Percentiles rank a stretch among this genome's conserved stretches.
Conservation (phyloP, 305 asterid species). For the Solanum hybrid region DNA sequence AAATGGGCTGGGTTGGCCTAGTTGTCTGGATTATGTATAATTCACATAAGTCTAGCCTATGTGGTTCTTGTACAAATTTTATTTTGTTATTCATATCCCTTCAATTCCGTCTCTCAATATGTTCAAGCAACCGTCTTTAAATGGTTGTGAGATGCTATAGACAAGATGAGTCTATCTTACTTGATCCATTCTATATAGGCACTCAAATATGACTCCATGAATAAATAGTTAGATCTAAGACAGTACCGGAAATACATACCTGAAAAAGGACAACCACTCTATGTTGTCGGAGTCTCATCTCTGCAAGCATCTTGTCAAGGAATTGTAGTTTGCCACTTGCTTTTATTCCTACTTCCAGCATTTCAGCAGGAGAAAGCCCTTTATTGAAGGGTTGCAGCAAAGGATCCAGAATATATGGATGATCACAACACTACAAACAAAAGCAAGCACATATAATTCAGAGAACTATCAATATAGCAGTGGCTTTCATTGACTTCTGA, state of each 20-base stretch:
- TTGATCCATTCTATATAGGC: neutral
- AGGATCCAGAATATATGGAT: constrained; percentile 65
- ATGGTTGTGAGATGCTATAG: neutral
- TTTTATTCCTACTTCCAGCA: constrained; percentile 57
- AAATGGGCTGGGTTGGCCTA: neutral
- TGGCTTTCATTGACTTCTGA: neutral
- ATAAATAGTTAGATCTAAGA: neutral
- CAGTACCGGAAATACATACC: constrained; percentile 31
- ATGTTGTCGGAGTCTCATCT: constrained; percentile 43
- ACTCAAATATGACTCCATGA: neutral
- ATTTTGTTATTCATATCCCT: neutral
- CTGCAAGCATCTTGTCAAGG: constrained; percentile 66
- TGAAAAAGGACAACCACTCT: constrained; percentile 70
- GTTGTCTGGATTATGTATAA: neutral
- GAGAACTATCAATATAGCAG: neutral
- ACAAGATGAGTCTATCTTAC: neutral
- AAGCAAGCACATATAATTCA: constrained; percentile 13
- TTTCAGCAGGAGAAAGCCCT: constrained; percentile 29
- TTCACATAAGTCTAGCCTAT: neutral
- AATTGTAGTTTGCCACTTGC: constrained; percentile 82
- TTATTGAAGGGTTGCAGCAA: constrained; percentile 37
- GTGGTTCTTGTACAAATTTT: neutral
- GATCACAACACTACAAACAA: constrained; percentile 73
- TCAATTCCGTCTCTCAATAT: neutral
- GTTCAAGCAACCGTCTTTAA: neutral